phyloP scores from a whole-genome alignment of 2,329 filamentous ascomycete genomes.

The Emergomyces africanus region DNA sequence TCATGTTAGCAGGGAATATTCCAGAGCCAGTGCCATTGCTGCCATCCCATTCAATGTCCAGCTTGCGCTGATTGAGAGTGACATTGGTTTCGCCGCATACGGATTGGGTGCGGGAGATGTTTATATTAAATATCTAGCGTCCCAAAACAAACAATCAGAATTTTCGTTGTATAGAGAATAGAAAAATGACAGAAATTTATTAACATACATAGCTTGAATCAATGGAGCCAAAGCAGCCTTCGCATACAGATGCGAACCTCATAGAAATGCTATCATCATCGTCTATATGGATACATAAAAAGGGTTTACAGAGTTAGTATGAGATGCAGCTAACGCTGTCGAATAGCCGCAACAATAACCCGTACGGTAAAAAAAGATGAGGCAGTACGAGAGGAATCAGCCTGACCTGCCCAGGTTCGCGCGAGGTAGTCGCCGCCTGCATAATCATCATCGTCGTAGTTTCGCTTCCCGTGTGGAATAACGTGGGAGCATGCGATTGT shows the following conservation, averaged over 20 bases:
- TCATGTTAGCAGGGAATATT: conserved; percentile 12
- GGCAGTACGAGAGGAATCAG: not conserved
- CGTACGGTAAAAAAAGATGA: not conserved
- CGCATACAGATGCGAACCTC: conserved; percentile 15
- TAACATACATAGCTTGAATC: conserved; percentile 10
- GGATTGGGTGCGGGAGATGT: conserved; percentile 14
- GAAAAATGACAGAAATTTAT: not conserved
- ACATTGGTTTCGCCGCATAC: conserved; percentile 17
- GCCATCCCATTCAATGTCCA: conserved; percentile 16
- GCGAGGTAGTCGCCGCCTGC: not conserved
- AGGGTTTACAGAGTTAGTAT: not conserved
- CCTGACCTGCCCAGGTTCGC: conserved; percentile 6
- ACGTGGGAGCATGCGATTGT: not conserved
- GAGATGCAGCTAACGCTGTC: not conserved
- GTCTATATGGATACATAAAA: conserved; percentile 12
- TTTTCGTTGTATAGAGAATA: not conserved
- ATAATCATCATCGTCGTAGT: not conserved
- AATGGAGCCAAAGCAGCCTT: conserved; percentile 9
- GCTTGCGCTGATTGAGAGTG: conserved; percentile 17
- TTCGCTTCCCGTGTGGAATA: not conserved
- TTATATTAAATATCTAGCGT: conserved; percentile 18
- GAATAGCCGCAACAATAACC: not conserved
- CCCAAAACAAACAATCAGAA: conserved; percentile 5
- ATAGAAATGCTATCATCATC: conserved; percentile 10
- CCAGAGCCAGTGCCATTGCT: conserved; percentile 14